A percentile compares a stretch with the other conserved stretches of the same genome.
phyloP scores from a whole-genome alignment of 1,139 yeast species.

The Pichia sp. region DNA sequence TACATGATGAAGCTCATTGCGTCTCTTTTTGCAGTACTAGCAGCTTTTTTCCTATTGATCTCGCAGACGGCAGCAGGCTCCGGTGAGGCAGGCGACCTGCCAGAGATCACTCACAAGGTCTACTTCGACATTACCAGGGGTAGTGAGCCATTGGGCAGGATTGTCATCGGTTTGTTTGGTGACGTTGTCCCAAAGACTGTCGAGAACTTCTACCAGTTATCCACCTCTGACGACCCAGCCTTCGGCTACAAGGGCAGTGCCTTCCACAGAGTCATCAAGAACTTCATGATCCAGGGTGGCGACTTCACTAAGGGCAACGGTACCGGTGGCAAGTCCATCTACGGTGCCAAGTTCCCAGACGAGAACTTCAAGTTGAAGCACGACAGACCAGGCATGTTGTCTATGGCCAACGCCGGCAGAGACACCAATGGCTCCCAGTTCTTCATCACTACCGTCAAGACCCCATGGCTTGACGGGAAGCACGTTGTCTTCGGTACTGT shows the following conservation, averaged over 20 bases:
- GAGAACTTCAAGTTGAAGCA: conserved; percentile 56
- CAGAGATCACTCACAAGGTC: conserved; percentile 68
- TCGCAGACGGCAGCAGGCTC: conserved; percentile 23
- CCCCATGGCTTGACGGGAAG: conserved; percentile 52
- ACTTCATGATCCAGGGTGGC: conserved; percentile 62
- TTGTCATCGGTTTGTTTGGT: conserved; percentile 57
- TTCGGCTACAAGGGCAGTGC: conserved; percentile 47
- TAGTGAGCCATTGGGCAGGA: conserved; percentile 57
- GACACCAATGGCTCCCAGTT: conserved; percentile 62
- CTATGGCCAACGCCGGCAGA: conserved; percentile 61
- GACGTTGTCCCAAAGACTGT: conserved; percentile 57
- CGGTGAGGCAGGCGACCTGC: conserved; percentile 37
- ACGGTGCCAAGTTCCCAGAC: conserved; percentile 54
- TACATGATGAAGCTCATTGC: conserved; percentile 28
- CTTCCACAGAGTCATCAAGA: conserved; percentile 56
- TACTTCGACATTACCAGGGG: conserved; percentile 85
- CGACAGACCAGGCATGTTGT: conserved; percentile 54
- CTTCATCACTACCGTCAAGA: conserved; percentile 55
- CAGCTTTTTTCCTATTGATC: conserved; percentile 23
- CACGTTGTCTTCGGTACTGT: conserved; percentile 65
- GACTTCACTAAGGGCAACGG: conserved; percentile 59
- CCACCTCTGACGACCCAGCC: conserved; percentile 55
- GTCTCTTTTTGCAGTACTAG: conserved; percentile 22
- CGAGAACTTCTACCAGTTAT: conserved; percentile 55
- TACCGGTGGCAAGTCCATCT: conserved; percentile 57